Evolutionary conservation across 495 filamentous ascomycete genomes (phyloP).

Genomic region (Xylaria longipes): DNA sequence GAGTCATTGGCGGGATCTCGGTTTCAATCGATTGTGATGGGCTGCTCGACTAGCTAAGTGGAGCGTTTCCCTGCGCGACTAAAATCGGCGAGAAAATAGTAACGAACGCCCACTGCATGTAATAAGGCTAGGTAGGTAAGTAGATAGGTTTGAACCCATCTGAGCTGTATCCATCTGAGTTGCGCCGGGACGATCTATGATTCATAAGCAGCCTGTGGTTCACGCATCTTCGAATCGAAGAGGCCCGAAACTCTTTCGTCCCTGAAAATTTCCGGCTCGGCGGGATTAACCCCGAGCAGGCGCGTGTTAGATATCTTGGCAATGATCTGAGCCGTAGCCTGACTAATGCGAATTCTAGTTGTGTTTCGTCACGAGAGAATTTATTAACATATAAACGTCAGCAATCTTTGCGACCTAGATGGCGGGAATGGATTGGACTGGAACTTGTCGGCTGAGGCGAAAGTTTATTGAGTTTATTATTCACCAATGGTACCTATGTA

Average conservation of each 20-base stretch:
- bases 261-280: conserved; percentile 3
- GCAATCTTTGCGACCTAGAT: neutral
- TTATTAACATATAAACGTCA: neutral
- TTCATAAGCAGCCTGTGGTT: neutral
- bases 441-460: neutral
- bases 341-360: neutral
- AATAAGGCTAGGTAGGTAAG: too few relatives aligned
- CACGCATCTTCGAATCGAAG: neutral
- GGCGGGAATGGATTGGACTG: neutral
- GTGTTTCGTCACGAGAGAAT: neutral
- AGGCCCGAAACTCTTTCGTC: neutral
- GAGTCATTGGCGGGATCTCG: conserved; percentile 18
- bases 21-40: neutral
- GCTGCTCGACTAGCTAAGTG: neutral
- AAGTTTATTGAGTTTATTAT: neutral
- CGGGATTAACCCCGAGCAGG: conserved; percentile 19
- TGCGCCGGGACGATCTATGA: neutral
- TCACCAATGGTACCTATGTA: neutral
- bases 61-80: neutral
- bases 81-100: conserved; percentile 28
- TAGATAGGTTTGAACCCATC: neutral
- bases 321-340: neutral
- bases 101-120: too few relatives aligned
- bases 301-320: conserved; percentile 10
- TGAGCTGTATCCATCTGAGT: neutral